phyloP scores from a whole-genome alignment of 345 rosid species.

The Salix exigua region DNA sequence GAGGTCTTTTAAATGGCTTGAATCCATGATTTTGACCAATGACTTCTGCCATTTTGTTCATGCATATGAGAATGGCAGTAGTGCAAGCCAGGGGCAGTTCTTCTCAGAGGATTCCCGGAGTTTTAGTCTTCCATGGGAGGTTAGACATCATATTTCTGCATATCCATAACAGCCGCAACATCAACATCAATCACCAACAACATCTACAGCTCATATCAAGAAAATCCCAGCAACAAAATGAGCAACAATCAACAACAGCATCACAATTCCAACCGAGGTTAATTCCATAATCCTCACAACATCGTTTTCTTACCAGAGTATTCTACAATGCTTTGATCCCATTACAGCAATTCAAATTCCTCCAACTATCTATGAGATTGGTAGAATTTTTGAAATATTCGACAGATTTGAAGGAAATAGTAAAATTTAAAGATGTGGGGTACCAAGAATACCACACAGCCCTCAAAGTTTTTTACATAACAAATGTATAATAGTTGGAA shows the following conservation, averaged over 20 bases:
- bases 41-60: conserved; percentile 63
- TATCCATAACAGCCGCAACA: background rate
- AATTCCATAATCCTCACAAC: no score
- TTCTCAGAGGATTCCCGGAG: conserved; percentile 30
- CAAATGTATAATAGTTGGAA: no score
- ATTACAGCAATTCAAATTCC: background rate
- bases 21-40: conserved; percentile 54
- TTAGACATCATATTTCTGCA: conserved; percentile 20
- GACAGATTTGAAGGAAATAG: no score
- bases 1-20: conserved; percentile 47
- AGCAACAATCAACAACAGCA: background rate
- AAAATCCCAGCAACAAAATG: background rate
- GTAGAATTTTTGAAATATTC: no score
- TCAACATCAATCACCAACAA: conserved; percentile 1
- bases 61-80: conserved; percentile 40
- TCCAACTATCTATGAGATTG: background rate
- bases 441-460: no score
- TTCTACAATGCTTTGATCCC: no score
- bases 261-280: background rate
- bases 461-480: no score
- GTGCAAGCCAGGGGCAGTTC: conserved; percentile 39
- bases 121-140: conserved; percentile 27
- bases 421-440: no score
- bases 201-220: background rate
- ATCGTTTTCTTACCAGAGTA: no score